Conservation (phyloP, 163 green algal species). For the Coccomyxa subellipsoidea region DNA sequence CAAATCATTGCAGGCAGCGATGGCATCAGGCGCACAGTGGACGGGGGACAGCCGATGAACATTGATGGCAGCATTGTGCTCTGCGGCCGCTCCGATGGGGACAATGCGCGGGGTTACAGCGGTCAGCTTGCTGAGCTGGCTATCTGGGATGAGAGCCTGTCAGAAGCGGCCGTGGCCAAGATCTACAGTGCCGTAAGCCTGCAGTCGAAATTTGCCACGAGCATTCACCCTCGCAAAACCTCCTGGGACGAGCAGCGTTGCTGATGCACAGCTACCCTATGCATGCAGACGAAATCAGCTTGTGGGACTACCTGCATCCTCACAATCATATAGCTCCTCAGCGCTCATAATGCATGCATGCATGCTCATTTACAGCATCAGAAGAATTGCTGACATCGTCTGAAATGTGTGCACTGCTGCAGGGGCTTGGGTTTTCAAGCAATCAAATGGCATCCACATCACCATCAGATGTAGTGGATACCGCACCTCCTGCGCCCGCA, state of each 20-base stretch:
- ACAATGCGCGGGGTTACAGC: slow-evolving; percentile 27
- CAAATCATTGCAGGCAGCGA: not conserved
- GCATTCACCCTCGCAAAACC: no score
- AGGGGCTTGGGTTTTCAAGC: not conserved
- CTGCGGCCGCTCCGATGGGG: slow-evolving; percentile 35
- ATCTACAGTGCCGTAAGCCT: slow-evolving; percentile 10
- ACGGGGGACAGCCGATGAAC: slow-evolving; percentile 31
- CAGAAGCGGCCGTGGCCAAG: slow-evolving; percentile 13
- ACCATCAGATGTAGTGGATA: not conserved
- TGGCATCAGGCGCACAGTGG: not conserved
- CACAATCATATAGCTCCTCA: no score
- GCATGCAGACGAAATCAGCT: no score
- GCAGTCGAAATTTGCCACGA: not conserved
- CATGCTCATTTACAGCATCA: no score
- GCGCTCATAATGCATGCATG: no score
- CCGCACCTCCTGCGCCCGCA: not conserved
- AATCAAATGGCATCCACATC: not conserved
- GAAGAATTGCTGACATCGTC: not conserved
- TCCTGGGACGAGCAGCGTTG: no score
- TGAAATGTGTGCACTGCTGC: not conserved
- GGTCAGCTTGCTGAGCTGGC: slow-evolving; percentile 40
- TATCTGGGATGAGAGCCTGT: slow-evolving; percentile 35
- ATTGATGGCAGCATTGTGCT: slow-evolving; percentile 34
- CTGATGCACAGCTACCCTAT: no score
- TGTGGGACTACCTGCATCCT: no score